Percentiles rank a stretch among this genome's conserved stretches.
Evolutionary conservation across 2,329 filamentous ascomycete species (phyloP).

Genomic region (Gliomastix tumulicola): DNA sequence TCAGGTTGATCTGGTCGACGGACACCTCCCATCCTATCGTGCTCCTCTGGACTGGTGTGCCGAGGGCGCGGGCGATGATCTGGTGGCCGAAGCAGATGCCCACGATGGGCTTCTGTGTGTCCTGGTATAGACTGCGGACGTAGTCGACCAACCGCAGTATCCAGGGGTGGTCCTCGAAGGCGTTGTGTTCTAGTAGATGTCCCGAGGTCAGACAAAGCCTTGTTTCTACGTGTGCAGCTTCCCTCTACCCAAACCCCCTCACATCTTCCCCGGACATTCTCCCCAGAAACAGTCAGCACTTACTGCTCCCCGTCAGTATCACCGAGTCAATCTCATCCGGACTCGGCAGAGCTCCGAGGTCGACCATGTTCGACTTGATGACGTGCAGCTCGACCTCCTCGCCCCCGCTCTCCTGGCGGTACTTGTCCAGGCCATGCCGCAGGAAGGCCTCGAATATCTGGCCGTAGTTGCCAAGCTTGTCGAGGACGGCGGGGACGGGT

Average conservation of each 20-base stretch:
- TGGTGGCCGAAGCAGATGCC: constrained; percentile 43
- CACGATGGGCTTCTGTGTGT: constrained; percentile 30
- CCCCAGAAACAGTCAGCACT: background rate
- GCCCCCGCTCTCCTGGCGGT: constrained; percentile 7
- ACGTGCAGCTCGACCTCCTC: constrained; percentile 14
- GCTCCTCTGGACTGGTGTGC: constrained; percentile 26
- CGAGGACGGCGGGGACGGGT: constrained; percentile 15
- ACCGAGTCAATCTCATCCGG: constrained; percentile 18
- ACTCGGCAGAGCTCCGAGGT: constrained; percentile 15
- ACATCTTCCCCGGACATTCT: no score
- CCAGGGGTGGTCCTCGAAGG: constrained; percentile 35
- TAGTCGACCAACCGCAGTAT: constrained; percentile 34
- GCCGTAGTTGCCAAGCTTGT: constrained; percentile 18
- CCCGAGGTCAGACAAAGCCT: no score
- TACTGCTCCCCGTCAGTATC: constrained; percentile 24
- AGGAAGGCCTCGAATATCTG: constrained; percentile 21
- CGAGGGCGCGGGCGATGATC: constrained; percentile 35
- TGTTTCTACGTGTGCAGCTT: no score
- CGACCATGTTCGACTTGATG: constrained; percentile 21
- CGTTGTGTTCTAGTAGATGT: constrained; percentile 22
- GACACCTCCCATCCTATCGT: constrained; percentile 31
- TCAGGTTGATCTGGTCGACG: constrained; percentile 2
- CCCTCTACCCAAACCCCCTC: no score
- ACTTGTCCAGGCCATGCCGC: constrained; percentile 13
- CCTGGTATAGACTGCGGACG: constrained; percentile 19